These are phyloP conservation scores for Neurospora sp. DNA, from an alignment of 495 filamentous ascomycete species.

Conservation along the genomic window DNA sequence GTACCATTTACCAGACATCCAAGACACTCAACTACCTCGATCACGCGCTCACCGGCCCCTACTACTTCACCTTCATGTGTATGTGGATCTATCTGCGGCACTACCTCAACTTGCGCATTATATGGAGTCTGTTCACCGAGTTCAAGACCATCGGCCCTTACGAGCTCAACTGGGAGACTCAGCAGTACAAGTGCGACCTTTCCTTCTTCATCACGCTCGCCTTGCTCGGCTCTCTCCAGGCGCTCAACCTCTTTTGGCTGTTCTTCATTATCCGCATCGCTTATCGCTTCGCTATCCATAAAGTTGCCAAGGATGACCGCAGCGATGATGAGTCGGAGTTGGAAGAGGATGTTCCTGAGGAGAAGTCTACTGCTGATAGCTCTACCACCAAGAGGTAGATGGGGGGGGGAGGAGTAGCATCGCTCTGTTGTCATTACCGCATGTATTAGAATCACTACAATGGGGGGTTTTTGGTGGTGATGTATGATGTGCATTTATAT, in stretches of 20 bases:
- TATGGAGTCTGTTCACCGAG: conserved; percentile 75
- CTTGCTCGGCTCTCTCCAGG: conserved; percentile 64
- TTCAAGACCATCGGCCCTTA: conserved; percentile 85
- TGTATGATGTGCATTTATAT: not conserved
- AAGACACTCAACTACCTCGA: conserved; percentile 93
- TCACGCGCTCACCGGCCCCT: conserved; percentile 62
- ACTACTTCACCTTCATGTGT: conserved; percentile 73
- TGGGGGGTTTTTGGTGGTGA: not conserved
- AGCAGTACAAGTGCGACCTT: conserved; percentile 74
- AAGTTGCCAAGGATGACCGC: conserved; percentile 42
- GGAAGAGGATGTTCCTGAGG: conserved; percentile 9
- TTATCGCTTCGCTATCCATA: conserved; percentile 40
- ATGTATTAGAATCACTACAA: not conserved
- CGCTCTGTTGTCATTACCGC: not conserved
- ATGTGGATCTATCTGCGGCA: conserved; percentile 92
- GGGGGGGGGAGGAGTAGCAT: not conserved
- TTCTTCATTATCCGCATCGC: conserved; percentile 72
- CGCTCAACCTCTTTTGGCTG: conserved; percentile 80
- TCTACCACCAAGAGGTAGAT: not conserved
- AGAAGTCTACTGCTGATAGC: not conserved
- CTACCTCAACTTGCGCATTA: conserved; percentile 79
- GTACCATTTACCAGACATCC: conserved; percentile 51
- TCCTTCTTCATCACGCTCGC: conserved; percentile 62
- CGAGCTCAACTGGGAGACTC: conserved; percentile 73
- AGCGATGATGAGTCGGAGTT: conserved; percentile 42